These are phyloP conservation scores for Pythium brassicae DNA, from an alignment of 352 stramenopile genomes.

Conservation along the genomic window DNA sequence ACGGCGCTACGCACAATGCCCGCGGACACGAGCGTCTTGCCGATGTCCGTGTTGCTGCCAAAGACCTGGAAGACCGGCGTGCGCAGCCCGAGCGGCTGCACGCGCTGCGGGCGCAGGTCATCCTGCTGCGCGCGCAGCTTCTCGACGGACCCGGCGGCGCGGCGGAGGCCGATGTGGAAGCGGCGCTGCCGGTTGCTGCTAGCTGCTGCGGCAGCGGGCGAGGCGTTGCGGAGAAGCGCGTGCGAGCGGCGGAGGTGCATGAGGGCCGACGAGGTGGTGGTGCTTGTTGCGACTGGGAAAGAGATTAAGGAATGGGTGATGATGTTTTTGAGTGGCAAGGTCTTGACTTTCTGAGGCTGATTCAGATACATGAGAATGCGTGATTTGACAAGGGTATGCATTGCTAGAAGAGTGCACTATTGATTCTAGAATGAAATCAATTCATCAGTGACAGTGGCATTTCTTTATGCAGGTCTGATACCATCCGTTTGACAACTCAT, in stretches of 20 bases:
- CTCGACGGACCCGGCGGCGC: constrained; percentile 23
- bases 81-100: constrained; percentile 43
- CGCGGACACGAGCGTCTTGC: constrained; percentile 95
- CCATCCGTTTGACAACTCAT: background rate
- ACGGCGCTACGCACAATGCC: constrained; percentile 86
- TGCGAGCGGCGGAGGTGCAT: constrained; percentile 5
- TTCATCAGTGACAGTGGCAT: too few relatives aligned
- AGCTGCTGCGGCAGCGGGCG: background rate
- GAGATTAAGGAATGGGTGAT: background rate
- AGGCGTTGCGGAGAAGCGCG: background rate
- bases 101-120: constrained; percentile 48
- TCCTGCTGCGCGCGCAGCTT: constrained; percentile 41
- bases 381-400: too few relatives aligned
- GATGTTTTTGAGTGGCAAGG: too few relatives aligned
- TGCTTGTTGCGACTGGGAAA: background rate
- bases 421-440: too few relatives aligned
- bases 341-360: too few relatives aligned
- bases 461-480: too few relatives aligned
- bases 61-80: constrained; percentile 90
- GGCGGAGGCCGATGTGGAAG: constrained; percentile 48
- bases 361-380: too few relatives aligned
- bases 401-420: too few relatives aligned
- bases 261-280: background rate
- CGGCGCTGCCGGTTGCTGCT: background rate
- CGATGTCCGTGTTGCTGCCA: constrained; percentile 97